These are phyloP conservation scores for Calocybe gangraenosa DNA, from an alignment of 768 basidiomycete species.

Conservation along the genomic window DNA sequence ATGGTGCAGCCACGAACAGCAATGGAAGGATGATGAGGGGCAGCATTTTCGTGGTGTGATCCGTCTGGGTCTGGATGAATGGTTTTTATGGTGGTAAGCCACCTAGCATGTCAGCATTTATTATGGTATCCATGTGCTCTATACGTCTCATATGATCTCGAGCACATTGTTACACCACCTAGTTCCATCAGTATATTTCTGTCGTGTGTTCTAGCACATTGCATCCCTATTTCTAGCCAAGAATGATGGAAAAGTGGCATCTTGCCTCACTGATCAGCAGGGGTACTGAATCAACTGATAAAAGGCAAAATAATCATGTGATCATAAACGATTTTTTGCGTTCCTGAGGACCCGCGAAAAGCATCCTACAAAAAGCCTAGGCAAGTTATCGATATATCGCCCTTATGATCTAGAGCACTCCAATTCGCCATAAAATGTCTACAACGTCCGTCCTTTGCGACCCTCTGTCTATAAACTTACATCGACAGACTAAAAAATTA, in stretches of 20 bases:
- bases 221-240: too few species aligned
- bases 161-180: too few species aligned
- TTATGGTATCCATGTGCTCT: constrained; percentile 5
- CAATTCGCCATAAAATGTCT: constrained; percentile 13
- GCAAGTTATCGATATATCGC: neutral
- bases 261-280: too few species aligned
- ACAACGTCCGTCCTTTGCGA: constrained; percentile 36
- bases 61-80: neutral
- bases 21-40: constrained; percentile 11
- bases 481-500: constrained; percentile 46
- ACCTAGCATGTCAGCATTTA: constrained; percentile 4
- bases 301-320: too few species aligned
- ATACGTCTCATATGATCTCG: neutral
- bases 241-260: too few species aligned
- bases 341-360: too few species aligned
- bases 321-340: too few species aligned
- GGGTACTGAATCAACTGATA: too few species aligned
- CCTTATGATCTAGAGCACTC: constrained; percentile 11
- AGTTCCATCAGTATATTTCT: too few species aligned
- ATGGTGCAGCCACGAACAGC: constrained; percentile 19
- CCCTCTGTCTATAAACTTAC: constrained; percentile 57
- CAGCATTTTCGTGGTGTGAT: constrained; percentile 9
- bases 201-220: too few species aligned
- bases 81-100: constrained; percentile 6
- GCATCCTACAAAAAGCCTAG: too few species aligned